Conservation (phyloP, 75 land plant species). For the Picea sitchensis region DNA sequence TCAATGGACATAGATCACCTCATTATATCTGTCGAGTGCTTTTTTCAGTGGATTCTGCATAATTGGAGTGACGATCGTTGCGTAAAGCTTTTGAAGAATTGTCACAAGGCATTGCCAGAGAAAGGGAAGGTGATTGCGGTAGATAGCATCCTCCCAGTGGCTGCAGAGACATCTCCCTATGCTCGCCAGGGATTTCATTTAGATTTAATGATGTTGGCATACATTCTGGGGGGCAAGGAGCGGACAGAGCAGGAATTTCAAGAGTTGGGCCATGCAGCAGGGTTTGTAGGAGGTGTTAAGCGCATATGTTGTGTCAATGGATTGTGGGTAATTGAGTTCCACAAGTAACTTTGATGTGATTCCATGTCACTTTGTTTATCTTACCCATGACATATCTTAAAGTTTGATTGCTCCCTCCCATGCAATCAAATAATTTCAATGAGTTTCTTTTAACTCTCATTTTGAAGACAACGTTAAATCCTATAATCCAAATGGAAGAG, state of each 20-base stretch:
- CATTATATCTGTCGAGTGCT: neutral
- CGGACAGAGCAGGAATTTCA: slow-evolving; percentile 21
- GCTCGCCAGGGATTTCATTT: slow-evolving; percentile 18
- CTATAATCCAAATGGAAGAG: too few species aligned
- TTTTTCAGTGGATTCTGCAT: slow-evolving; percentile 40
- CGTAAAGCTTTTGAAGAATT: slow-evolving; percentile 31
- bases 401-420: too few species aligned
- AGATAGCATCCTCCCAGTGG: slow-evolving; percentile 19
- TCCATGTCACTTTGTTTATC: too few species aligned
- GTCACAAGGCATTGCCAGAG: slow-evolving; percentile 23
- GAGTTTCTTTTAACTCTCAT: too few species aligned
- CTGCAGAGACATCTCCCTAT: neutral
- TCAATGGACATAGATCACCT: neutral
- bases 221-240: slow-evolving; percentile 24
- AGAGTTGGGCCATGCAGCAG: slow-evolving; percentile 19
- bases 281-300: slow-evolving; percentile 16
- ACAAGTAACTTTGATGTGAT: neutral
- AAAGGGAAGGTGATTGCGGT: slow-evolving; percentile 33
- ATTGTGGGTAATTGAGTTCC: slow-evolving; percentile 9
- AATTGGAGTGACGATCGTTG: slow-evolving; percentile 38
- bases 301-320: neutral
- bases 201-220: slow-evolving; percentile 35
- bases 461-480: too few species aligned
- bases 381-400: too few species aligned
- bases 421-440: too few species aligned